Evolutionary conservation across 1,284 basidiomycete genomes (phyloP), one percentile per base, ranked within the genome.

Genomic region (Earliella scabrosa): DNA sequence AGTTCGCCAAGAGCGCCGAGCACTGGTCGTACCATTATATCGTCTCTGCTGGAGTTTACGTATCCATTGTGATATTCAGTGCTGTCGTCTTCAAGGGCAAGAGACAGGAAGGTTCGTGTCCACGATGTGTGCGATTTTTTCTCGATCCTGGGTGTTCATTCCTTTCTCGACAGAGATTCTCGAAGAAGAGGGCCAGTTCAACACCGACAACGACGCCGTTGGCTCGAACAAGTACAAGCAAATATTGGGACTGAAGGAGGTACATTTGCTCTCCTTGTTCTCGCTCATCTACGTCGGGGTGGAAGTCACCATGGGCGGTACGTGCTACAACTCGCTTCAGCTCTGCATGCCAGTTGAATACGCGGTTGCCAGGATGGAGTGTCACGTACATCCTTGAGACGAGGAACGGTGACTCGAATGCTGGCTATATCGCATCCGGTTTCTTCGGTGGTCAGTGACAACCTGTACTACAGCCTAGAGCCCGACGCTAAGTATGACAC

Each of bases 21-120:
- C 72, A 71, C 52, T 85, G 84, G 79, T 88, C 86, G 13, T 83
- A 82, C 63, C 85, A 88, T 66, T 91, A 83, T 66, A 70, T 88
- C 8, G 73, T 75, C n/a, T 86, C 85, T 0, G 68, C 87, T 3
- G 82, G 78, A 0, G 54, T 90, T 11, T 80, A 83, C 0, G 38
- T 79, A 14, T 45, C 72, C n/a, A 87, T 83, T 47, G 70, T 2
- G 51, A 74, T 7, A 34, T 76, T 7, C 71, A 88, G 3, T 61
- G 76, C 9, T 27, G n/a, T 68, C 6, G 78, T 86, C 3, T 90
- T 90, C 71, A 75, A 77, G 20, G 74, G 82, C 53, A 77, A 75
- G 56, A 67, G 62, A 0, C 79, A 82, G 61, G 79, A 84, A 61
- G 80, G 84, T 82, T 43, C 7, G 38, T 48, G 10, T 21, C 11